Conservation (phyloP, 352 stramenopile species). For the Bremia lactucae region DNA sequence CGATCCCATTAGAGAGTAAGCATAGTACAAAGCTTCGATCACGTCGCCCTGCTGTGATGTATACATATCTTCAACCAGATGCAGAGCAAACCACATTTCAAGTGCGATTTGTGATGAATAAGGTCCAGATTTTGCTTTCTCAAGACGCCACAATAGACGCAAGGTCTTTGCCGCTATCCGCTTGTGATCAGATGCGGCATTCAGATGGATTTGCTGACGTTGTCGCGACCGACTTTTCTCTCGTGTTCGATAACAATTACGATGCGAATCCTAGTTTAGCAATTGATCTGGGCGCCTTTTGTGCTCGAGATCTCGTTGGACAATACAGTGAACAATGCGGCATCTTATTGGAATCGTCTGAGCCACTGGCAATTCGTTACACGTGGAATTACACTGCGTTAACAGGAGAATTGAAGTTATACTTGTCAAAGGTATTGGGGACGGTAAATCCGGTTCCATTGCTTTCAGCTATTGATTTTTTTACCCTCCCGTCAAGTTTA, state of each 20-base stretch:
- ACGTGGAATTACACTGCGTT: conserved; percentile 40
- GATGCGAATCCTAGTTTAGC: conserved; percentile 33
- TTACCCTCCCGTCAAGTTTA: conserved; percentile 27
- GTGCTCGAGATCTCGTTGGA: conserved; percentile 25
- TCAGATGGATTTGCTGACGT: conserved; percentile 18
- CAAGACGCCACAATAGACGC: conserved; percentile 4
- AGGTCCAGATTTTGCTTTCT: conserved; percentile 36
- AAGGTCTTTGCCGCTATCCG: conserved; percentile 2
- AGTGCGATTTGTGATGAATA: conserved; percentile 49
- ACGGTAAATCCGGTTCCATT: conserved; percentile 43
- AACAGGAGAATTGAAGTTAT: conserved; percentile 39
- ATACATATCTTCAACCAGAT: conserved; percentile 61
- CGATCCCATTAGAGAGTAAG: conserved; percentile 1
- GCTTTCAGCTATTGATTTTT: conserved; percentile 39
- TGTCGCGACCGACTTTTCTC: conserved; percentile 24
- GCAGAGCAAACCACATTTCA: conserved; percentile 57
- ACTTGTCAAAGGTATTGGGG: conserved; percentile 36
- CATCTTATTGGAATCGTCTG: conserved; percentile 30
- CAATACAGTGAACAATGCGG: conserved; percentile 15
- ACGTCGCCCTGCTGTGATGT: conserved; percentile 50
- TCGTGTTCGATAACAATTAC: conserved; percentile 28
- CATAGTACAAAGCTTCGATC: conserved; percentile 16
- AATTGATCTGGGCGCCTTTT: conserved; percentile 31
- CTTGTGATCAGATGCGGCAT: not conserved
- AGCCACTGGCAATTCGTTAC: conserved; percentile 39